Conservation (phyloP, 208 protist genomes). For the Trypanosoma vivax region DNA sequence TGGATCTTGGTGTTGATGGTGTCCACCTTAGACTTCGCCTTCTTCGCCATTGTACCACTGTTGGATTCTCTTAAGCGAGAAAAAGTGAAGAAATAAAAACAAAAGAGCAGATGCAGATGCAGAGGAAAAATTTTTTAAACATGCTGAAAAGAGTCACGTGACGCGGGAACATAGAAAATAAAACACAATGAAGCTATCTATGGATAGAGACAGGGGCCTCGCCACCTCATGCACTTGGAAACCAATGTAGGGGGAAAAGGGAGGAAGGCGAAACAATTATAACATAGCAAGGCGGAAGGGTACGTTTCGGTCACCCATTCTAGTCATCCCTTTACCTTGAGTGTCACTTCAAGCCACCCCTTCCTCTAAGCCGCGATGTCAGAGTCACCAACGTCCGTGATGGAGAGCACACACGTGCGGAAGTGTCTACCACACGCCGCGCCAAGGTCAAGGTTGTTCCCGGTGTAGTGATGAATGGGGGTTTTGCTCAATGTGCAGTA, state of each 20-base stretch:
- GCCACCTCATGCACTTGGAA: too few species aligned
- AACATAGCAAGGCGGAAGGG: too few species aligned
- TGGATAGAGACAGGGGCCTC: too few species aligned
- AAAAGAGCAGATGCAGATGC: slow-evolving; percentile 2
- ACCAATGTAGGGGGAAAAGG: too few species aligned
- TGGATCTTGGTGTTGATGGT: slow-evolving; percentile 98
- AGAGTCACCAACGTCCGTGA: slow-evolving; percentile 96
- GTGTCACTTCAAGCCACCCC: slow-evolving; percentile 2
- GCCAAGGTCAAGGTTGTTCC: slow-evolving; percentile 98
- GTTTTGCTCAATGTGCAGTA: slow-evolving; percentile 99
- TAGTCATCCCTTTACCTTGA: too few species aligned
- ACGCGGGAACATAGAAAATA: too few species aligned
- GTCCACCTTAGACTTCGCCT: slow-evolving; percentile 96
- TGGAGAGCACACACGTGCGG: slow-evolving; percentile 93
- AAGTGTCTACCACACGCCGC: slow-evolving; percentile 99
- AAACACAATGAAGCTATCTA: too few species aligned
- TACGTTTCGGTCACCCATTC: too few species aligned
- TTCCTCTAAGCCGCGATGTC: slow-evolving; percentile 84
- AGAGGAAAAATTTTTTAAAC: too few species aligned
- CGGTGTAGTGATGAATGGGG: slow-evolving; percentile 98
- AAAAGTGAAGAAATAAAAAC: slow-evolving; percentile 9
- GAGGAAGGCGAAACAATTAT: too few species aligned
- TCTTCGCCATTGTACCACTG: slow-evolving; percentile 80
- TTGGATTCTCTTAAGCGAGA: slow-evolving; percentile 5
- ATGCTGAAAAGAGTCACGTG: too few species aligned